Conservation (phyloP, 257 asterid species). For the Catharanthus roseus region DNA sequence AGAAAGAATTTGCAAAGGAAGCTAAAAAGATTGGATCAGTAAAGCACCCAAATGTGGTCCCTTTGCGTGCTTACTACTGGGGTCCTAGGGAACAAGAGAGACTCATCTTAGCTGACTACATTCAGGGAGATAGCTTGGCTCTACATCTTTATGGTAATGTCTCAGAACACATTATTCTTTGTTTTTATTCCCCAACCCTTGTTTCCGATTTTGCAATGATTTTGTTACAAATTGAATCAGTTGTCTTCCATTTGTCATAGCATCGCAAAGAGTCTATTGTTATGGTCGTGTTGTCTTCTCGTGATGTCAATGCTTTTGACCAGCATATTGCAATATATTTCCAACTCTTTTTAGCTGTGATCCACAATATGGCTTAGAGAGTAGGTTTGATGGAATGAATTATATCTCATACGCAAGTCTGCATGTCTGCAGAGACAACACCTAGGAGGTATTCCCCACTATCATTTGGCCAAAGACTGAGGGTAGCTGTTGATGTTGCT, state of each 20-base stretch:
- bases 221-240: not conserved
- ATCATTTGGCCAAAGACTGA: constrained; percentile 76
- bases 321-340: not conserved
- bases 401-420: constrained; percentile 7
- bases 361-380: not conserved
- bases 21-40: constrained; percentile 75
- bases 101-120: constrained; percentile 76
- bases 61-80: constrained; percentile 85
- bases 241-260: not conserved
- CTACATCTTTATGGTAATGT: constrained; percentile 88
- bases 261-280: not conserved
- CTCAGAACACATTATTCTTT: not conserved
- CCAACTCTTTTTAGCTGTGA: not conserved
- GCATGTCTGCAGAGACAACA: constrained; percentile 62
- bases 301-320: not conserved
- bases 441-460: constrained; percentile 81
- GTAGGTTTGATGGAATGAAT: not conserved
- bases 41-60: constrained; percentile 53
- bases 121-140: constrained; percentile 83
- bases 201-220: not conserved
- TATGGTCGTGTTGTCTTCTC: not conserved
- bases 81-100: constrained; percentile 91
- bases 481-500: constrained; percentile 76
- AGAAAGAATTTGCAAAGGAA: constrained; percentile 87
- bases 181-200: not conserved